These are phyloP conservation scores for Penicillium italicum DNA, from an alignment of 2,329 filamentous ascomycete species.

Conservation along the genomic window DNA sequence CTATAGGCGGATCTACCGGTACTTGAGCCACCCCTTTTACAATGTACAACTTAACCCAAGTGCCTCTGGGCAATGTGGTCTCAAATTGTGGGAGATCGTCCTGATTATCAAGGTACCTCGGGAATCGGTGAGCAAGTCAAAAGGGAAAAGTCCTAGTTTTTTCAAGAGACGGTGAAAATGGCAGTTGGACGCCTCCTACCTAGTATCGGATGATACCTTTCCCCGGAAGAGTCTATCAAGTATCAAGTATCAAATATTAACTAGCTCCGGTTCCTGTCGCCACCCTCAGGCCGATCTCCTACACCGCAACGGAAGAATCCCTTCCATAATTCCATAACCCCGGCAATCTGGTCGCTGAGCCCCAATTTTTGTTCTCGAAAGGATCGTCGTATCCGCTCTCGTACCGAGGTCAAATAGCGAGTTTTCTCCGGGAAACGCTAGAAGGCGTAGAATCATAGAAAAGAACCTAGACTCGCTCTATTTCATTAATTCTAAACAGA, in stretches of 20 bases:
- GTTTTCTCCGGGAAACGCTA: slow-evolving; percentile 5
- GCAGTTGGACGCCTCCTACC: not conserved
- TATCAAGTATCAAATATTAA: too few species aligned
- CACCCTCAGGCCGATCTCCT: not conserved
- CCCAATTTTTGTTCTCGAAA: slow-evolving; percentile 4
- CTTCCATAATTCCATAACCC: slow-evolving; percentile 5
- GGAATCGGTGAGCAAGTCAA: not conserved
- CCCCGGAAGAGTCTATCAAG: not conserved
- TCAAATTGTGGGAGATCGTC: not conserved
- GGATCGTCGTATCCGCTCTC: slow-evolving; percentile 10
- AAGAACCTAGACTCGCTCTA: not conserved
- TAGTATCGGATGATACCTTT: not conserved
- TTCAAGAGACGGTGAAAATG: not conserved
- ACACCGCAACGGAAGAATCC: slow-evolving; percentile 3
- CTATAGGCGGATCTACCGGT: not conserved
- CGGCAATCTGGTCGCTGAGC: slow-evolving; percentile 13
- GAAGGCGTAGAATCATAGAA: slow-evolving; percentile 6
- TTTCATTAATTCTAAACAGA: not conserved
- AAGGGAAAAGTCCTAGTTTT: not conserved
- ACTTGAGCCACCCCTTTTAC: not conserved
- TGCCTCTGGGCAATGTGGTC: not conserved
- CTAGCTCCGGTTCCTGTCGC: not conserved
- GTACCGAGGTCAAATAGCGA: slow-evolving; percentile 9
- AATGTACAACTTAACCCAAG: not conserved
- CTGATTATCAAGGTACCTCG: not conserved